Base-by-base conservation (phyloP, 352 stramenopile genomes). In the Phytophthora citricola region DNA sequence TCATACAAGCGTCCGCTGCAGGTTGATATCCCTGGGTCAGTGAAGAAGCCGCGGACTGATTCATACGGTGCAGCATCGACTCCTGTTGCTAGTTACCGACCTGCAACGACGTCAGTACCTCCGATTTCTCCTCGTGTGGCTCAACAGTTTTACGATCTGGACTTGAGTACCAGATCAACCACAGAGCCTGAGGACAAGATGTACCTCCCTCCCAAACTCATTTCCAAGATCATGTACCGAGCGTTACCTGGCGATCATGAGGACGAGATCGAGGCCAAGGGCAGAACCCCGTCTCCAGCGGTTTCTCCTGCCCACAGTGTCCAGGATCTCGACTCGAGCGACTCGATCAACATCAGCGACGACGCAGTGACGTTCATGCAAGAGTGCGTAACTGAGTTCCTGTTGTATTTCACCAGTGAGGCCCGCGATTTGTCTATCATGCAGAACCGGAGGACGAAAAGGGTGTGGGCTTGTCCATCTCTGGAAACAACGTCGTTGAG, bases 331-430 rank as follows among this genome's bases (percentile, higher is more conserved):
- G 60, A 66, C 29, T 45, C 15, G 45, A 22, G 57, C 10, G 31
- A 73, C 10, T 65, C 76, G 15, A 73, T 94, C 58, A 90, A 85
- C 49, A 89, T 95, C 26, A 89, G 87, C 51, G 87, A 93, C n/a
- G 83, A 90, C 24, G 87, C 87, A 2, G 76, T 87, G 20, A 72
- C 75, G 51, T 83, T 94, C 32, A 90, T 95, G 81, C 87, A 95
- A 56, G 87, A 95, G 58, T 95, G 87, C 22, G 84, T 89, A 40
- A 94, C 83, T 0, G 87, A 95, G 70, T 95, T 95, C 50, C 55
- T 95, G 11, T 48, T 95, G 38, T 95, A 89, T 38, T 72, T 94
- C 32, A 92, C 84, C 32, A 95, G 87, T 51, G 87, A 95, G 55
- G 81, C 85, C 1, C 76, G 81, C n/a, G 87, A 94, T 60, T 65